These are phyloP conservation scores for Penicillium griseofulvum DNA, from an alignment of 2,329 filamentous ascomycete genomes.

Conservation along the genomic window DNA sequence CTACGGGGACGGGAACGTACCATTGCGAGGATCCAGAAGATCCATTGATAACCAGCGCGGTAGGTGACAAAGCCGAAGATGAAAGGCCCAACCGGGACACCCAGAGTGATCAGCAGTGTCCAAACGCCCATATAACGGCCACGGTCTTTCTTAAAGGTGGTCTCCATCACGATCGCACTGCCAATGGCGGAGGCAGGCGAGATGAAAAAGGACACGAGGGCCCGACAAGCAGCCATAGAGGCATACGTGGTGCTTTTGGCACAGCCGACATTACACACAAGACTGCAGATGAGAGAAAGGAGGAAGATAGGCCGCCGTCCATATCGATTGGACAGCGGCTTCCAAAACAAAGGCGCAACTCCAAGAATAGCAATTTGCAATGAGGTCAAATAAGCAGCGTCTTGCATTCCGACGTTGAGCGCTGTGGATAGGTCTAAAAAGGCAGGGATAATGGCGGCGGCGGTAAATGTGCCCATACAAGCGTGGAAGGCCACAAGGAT, in stretches of 20 bases:
- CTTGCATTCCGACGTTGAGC: slow-evolving; percentile 49
- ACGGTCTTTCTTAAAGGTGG: slow-evolving; percentile 56
- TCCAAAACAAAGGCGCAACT: slow-evolving; percentile 55
- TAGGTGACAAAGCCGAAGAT: slow-evolving; percentile 49
- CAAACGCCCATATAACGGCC: slow-evolving; percentile 58
- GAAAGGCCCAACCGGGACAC: slow-evolving; percentile 44
- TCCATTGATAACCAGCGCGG: slow-evolving; percentile 57
- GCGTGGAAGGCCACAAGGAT: slow-evolving; percentile 58
- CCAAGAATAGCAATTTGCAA: slow-evolving; percentile 56
- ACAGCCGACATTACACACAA: slow-evolving; percentile 56
- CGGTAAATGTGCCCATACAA: slow-evolving; percentile 58
- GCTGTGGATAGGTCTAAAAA: slow-evolving; percentile 55
- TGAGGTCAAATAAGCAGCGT: slow-evolving; percentile 54
- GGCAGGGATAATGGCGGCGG: slow-evolving; percentile 56
- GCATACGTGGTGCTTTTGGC: slow-evolving; percentile 51
- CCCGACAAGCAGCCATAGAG: slow-evolving; percentile 52
- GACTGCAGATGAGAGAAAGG: slow-evolving; percentile 50
- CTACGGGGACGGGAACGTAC: slow-evolving; percentile 32
- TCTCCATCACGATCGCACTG: slow-evolving; percentile 58
- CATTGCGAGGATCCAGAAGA: slow-evolving; percentile 59
- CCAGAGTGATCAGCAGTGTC: slow-evolving; percentile 54
- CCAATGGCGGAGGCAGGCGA: slow-evolving; percentile 55
- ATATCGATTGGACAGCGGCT: slow-evolving; percentile 53
- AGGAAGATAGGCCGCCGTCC: slow-evolving; percentile 57
- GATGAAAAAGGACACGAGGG: slow-evolving; percentile 57